A percentile compares a stretch with the other conserved stretches of the same genome.
Evolutionary conservation across 371 early-diverging fungal species (phyloP).

Genomic region (Rhizomucor pusillus): DNA sequence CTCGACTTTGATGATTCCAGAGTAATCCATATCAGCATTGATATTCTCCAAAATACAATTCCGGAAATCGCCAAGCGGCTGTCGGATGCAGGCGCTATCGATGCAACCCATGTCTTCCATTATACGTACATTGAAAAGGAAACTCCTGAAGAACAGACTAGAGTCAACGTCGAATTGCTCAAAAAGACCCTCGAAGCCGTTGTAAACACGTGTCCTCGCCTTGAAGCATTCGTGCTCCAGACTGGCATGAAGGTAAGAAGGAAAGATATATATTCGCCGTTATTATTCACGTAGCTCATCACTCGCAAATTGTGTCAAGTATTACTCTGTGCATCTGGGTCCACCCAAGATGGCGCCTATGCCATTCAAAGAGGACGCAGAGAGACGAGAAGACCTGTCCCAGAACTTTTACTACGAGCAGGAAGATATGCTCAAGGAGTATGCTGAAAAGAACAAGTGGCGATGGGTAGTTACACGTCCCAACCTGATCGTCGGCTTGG

Average conservation of each 20-base stretch:
- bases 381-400: neutral
- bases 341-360: neutral
- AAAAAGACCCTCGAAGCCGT: constrained; percentile 2
- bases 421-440: constrained; percentile 8
- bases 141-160: neutral
- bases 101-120: constrained; percentile 7
- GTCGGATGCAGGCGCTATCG: constrained; percentile 1
- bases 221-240: constrained; percentile 12
- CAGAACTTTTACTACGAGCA: constrained; percentile 13
- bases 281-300: no score
- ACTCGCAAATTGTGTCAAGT: no score
- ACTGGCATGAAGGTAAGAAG: constrained; percentile 11
- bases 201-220: constrained; percentile 1
- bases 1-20: constrained; percentile 7
- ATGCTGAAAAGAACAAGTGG: constrained; percentile 5
- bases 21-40: constrained; percentile 9
- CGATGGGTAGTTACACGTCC: constrained; percentile 13
- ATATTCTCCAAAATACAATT: constrained; percentile 3
- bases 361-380: constrained; percentile 13
- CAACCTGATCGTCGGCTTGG: constrained; percentile 12
- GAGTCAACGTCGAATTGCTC: constrained; percentile 8
- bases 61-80: constrained; percentile 10
- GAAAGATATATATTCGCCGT: no score
- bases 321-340: constrained; percentile 9
- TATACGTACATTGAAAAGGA: constrained; percentile 13